Evolutionary conservation across 2,329 filamentous ascomycete genomes (phyloP).

Genomic region (Xylaria sp.): DNA sequence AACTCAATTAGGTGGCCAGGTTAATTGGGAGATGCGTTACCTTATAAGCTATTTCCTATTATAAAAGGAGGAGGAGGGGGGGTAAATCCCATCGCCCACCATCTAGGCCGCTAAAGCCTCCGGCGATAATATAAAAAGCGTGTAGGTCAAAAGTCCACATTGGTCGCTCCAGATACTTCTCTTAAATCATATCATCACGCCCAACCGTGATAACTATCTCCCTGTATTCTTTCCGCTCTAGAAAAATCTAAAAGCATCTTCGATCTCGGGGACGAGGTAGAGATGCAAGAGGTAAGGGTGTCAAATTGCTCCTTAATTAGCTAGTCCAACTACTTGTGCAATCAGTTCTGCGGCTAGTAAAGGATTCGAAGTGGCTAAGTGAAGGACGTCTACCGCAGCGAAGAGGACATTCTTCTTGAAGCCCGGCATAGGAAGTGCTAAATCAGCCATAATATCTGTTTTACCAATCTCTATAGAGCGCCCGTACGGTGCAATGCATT

Average conservation of each 20-base stretch:
- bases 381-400: slow-evolving; percentile 33
- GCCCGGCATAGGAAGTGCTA: slow-evolving; percentile 45
- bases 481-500: slow-evolving; percentile 45
- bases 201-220: too few species aligned
- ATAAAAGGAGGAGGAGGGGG: too few species aligned
- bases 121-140: too few species aligned
- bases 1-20: too few species aligned
- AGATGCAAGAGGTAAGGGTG: slow-evolving; percentile 33
- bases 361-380: slow-evolving; percentile 26
- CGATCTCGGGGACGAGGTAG: slow-evolving; percentile 31
- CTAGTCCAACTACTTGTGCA: slow-evolving; percentile 22
- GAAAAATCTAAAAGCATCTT: slow-evolving; percentile 35
- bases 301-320: slow-evolving; percentile 25
- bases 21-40: too few species aligned
- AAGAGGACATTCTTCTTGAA: slow-evolving; percentile 43
- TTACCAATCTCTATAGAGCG: slow-evolving; percentile 46
- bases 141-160: too few species aligned
- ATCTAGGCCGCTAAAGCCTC: too few species aligned
- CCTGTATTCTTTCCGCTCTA: slow-evolving; percentile 35
- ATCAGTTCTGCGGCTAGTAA: slow-evolving; percentile 27
- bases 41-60: too few species aligned
- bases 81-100: too few species aligned
- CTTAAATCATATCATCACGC: too few species aligned
- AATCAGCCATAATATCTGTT: slow-evolving; percentile 44
- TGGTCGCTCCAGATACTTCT: too few species aligned